A percentile compares a stretch with the other conserved stretches of the same genome.
These are phyloP conservation scores for Podaxis sp. DNA, from an alignment of 768 basidiomycete genomes.

Conservation along the genomic window DNA sequence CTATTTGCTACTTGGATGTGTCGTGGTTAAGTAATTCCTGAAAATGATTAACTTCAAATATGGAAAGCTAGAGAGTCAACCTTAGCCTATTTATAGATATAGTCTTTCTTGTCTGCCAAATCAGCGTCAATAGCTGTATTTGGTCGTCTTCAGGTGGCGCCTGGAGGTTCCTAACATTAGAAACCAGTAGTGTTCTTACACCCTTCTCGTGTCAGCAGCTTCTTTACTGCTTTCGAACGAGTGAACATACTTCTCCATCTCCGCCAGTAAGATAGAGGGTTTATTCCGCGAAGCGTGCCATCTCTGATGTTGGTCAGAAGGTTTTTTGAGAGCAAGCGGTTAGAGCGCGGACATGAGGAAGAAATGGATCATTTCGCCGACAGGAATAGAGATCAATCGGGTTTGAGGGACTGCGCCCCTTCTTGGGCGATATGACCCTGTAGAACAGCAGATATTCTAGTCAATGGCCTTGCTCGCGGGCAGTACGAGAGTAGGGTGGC, in stretches of 20 bases:
- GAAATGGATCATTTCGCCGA: not conserved
- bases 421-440: slow-evolving; percentile 5
- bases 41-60: slow-evolving; percentile 10
- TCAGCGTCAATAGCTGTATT: not conserved
- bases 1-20: not conserved
- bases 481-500: not conserved
- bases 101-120: not conserved
- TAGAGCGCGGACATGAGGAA: slow-evolving; percentile 7
- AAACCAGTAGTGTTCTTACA: not conserved
- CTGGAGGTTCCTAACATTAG: slow-evolving; percentile 7
- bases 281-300: slow-evolving; percentile 9
- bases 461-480: not conserved
- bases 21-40: not conserved
- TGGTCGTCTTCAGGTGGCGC: slow-evolving; percentile 2
- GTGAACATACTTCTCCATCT: not conserved
- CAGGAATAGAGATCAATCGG: not conserved
- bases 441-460: not conserved
- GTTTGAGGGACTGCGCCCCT: not conserved
- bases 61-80: not conserved
- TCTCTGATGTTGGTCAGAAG: not conserved
- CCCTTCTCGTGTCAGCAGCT: not conserved
- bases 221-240: slow-evolving; percentile 2
- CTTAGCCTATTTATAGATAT: slow-evolving; percentile 7
- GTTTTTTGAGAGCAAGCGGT: not conserved
- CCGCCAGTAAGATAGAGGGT: not conserved